Percentiles rank a stretch among this genome's conserved stretches.
phyloP scores from a whole-genome alignment of 225 moss, liverwort and hornwort species.

The Neckera pumila region DNA sequence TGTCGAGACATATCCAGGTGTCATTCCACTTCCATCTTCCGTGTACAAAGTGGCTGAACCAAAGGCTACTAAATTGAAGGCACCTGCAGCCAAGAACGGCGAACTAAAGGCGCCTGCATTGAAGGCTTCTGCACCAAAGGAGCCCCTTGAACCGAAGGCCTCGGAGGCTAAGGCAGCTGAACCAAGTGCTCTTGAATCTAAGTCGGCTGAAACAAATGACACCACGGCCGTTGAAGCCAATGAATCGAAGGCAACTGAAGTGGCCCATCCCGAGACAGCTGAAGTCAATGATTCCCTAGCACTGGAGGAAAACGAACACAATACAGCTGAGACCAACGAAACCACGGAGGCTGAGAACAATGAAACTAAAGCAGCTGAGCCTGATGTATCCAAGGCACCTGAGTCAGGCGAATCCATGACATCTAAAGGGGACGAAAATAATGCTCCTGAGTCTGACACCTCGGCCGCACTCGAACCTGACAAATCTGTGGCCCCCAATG shows the following conservation, averaged over 20 bases:
- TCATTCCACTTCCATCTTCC: slow-evolving; percentile 56
- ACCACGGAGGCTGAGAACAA: background rate
- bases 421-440: background rate
- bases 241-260: background rate
- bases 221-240: background rate
- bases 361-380: background rate
- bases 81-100: background rate
- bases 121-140: background rate
- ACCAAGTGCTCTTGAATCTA: background rate
- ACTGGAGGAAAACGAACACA: background rate
- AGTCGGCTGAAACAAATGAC: background rate
- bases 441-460: background rate
- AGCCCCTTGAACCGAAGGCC: background rate
- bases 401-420: background rate
- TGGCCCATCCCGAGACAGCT: background rate
- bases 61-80: background rate
- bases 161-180: background rate
- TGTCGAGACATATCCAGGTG: slow-evolving; percentile 67
- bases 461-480: background rate
- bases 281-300: background rate
- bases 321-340: background rate
- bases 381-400: background rate
- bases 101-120: slow-evolving; percentile 15
- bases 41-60: slow-evolving; percentile 61
- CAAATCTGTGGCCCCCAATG: background rate